These are phyloP conservation scores for Quercus mongolica DNA, from an alignment of 306 rosid species.

Conservation along the genomic window DNA sequence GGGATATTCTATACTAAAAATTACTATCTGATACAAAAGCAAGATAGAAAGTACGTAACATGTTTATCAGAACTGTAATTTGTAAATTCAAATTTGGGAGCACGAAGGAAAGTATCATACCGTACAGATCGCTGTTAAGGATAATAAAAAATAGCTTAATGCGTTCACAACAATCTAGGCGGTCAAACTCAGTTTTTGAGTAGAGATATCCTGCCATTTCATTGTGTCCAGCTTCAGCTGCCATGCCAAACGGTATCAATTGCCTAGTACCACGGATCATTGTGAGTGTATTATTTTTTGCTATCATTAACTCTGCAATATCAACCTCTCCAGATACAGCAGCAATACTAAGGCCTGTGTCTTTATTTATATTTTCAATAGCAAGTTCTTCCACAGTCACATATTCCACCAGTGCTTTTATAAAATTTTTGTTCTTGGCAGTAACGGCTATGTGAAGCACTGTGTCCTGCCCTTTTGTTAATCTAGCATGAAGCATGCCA, in stretches of 20 bases:
- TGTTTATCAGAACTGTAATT: no score
- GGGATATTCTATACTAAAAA: no score
- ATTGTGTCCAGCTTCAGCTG: not conserved
- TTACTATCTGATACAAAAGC: no score
- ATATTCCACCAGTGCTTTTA: not conserved
- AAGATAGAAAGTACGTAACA: no score
- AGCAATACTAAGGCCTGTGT: not conserved
- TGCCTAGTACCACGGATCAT: not conserved
- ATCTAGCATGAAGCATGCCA: not conserved
- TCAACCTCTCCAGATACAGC: not conserved
- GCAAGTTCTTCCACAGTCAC: not conserved
- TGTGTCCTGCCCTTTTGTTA: not conserved
- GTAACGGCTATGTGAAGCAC: not conserved
- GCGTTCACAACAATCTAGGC: not conserved
- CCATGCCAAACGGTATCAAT: not conserved
- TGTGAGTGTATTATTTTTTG: not conserved
- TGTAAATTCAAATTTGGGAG: no score
- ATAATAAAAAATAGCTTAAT: not conserved
- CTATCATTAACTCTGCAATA: not conserved
- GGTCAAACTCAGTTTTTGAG: not conserved
- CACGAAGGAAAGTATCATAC: not conserved
- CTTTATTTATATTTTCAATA: not conserved
- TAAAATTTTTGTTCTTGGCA: not conserved
- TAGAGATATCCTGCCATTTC: not conserved
- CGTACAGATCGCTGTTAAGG: not conserved